Conservation (phyloP, 371 early-diverging fungal species). For the Apophysomyces variabilis region DNA sequence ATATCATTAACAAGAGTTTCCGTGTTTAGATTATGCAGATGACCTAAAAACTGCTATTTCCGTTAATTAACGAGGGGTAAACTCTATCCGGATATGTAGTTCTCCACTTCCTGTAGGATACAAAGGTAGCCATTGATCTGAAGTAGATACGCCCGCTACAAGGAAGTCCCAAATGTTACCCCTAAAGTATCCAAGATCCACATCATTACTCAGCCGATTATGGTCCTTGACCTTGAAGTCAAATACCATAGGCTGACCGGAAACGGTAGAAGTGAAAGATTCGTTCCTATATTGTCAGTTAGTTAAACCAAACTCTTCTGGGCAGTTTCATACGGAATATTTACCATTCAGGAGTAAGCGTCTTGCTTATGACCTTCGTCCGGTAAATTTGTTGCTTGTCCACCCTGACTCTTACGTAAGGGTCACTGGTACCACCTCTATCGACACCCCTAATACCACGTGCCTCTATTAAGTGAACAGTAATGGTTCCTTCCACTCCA, state of each 20-base stretch:
- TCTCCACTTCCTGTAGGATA: constrained; percentile 45
- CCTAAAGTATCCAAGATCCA: constrained; percentile 58
- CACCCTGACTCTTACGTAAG: constrained; percentile 52
- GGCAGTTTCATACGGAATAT: background rate
- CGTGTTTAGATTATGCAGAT: background rate
- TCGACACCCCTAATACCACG: constrained; percentile 57
- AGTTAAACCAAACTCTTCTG: background rate
- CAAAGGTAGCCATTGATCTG: constrained; percentile 44
- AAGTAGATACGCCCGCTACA: constrained; percentile 18
- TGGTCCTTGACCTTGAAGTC: constrained; percentile 68
- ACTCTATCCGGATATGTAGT: constrained; percentile 38
- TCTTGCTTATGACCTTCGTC: constrained; percentile 77
- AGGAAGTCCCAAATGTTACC: constrained; percentile 58
- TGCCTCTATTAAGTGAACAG: constrained; percentile 56
- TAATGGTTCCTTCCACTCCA: constrained; percentile 32
- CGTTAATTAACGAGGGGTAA: constrained; percentile 13
- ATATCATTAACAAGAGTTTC: background rate
- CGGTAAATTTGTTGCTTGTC: constrained; percentile 63
- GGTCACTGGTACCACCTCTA: constrained; percentile 59
- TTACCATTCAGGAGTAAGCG: constrained; percentile 71
- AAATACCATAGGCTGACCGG: constrained; percentile 42
- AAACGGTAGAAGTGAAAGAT: constrained; percentile 18
- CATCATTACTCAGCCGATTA: constrained; percentile 67
- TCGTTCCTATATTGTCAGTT: constrained; percentile 28
- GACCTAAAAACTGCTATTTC: background rate